phyloP scores from a whole-genome alignment of 306 rosid species.

The Abrus pulchellus region DNA sequence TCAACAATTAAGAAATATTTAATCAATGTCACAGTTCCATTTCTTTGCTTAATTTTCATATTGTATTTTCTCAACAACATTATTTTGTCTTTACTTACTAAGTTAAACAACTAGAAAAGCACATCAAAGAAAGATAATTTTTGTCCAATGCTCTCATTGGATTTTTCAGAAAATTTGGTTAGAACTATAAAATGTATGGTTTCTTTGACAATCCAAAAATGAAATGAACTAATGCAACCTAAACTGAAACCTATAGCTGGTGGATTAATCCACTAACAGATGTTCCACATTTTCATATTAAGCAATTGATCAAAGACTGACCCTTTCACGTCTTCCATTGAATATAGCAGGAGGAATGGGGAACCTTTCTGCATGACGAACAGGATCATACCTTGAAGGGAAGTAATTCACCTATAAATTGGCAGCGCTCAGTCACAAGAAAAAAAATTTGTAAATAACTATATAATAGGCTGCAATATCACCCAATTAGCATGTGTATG shows the following conservation, averaged over 20 bases:
- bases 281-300: slow-evolving; percentile 8
- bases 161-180: slow-evolving; percentile 3
- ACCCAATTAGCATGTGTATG: slow-evolving; percentile 8
- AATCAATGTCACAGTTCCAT: background rate
- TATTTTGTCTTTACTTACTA: background rate
- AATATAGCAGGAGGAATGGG: slow-evolving; percentile 67
- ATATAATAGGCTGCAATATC: slow-evolving; percentile 9
- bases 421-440: slow-evolving; percentile 37
- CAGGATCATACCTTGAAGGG: slow-evolving; percentile 89
- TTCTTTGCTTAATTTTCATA: slow-evolving; percentile 11
- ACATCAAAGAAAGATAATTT: background rate
- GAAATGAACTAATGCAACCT: background rate
- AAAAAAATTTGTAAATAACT: slow-evolving; percentile 17
- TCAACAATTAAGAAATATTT: slow-evolving; percentile 1
- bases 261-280: slow-evolving; percentile 35
- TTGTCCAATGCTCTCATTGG: slow-evolving; percentile 9
- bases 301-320: slow-evolving; percentile 47
- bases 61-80: background rate
- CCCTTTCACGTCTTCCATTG: slow-evolving; percentile 84
- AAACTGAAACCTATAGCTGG: slow-evolving; percentile 9
- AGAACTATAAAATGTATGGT: slow-evolving; percentile 19
- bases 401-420: slow-evolving; percentile 82
- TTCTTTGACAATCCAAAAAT: slow-evolving; percentile 1
- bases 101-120: background rate
- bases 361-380: slow-evolving; percentile 78